These are phyloP conservation scores for Zygotorulaspora florentina DNA, from an alignment of 805 yeast genomes.

Conservation along the genomic window DNA sequence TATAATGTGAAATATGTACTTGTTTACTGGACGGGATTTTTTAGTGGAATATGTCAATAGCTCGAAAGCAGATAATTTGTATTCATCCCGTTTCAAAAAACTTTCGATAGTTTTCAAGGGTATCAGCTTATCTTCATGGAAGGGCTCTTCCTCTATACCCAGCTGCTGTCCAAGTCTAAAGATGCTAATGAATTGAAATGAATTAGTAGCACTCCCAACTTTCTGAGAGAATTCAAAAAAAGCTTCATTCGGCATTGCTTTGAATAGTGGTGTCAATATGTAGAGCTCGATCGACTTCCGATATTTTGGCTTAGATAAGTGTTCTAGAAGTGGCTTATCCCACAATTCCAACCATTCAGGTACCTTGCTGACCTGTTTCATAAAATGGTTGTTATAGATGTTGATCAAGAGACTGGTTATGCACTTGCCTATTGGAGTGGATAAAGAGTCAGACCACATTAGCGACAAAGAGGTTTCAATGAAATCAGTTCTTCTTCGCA, in stretches of 20 bases:
- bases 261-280: slow-evolving; percentile 60
- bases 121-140: slow-evolving; percentile 37
- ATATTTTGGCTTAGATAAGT: slow-evolving; percentile 33
- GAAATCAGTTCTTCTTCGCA: slow-evolving; percentile 44
- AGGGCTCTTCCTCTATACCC: slow-evolving; percentile 50
- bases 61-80: slow-evolving; percentile 54
- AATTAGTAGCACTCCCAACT: slow-evolving; percentile 19
- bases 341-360: slow-evolving; percentile 49
- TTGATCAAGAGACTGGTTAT: slow-evolving; percentile 40
- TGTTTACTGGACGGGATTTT: slow-evolving; percentile 53
- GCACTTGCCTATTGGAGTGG: slow-evolving; percentile 63
- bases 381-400: slow-evolving; percentile 33
- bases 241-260: slow-evolving; percentile 41
- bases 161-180: slow-evolving; percentile 62
- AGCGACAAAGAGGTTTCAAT: slow-evolving; percentile 43
- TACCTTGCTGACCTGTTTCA: slow-evolving; percentile 10
- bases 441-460: slow-evolving; percentile 54
- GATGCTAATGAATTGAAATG: slow-evolving; percentile 46
- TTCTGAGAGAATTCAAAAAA: slow-evolving; percentile 37
- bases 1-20: slow-evolving; percentile 43
- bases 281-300: slow-evolving; percentile 52
- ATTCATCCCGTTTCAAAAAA: slow-evolving; percentile 45
- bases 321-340: slow-evolving; percentile 39
- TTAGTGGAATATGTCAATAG: slow-evolving; percentile 59
- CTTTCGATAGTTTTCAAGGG: slow-evolving; percentile 31